A percentile compares a stretch with the other conserved stretches of the same genome.
Evolutionary conservation across 306 rosid genomes (phyloP).

Genomic region (Chamaecrista fasciculata): DNA sequence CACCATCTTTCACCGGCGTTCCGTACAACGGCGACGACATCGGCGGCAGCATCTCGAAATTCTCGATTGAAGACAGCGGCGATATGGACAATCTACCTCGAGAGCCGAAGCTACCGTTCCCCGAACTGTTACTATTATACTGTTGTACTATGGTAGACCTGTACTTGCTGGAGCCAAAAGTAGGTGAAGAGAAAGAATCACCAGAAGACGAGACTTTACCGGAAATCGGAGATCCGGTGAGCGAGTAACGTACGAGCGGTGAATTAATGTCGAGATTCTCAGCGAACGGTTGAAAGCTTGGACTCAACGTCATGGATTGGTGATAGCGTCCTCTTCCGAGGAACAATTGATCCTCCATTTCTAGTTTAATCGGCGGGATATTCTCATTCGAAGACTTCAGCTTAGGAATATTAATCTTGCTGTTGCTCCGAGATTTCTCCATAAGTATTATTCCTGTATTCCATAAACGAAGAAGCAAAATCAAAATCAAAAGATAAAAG

Average conservation of each 20-base stretch:
- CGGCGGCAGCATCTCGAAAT: constrained; percentile 41
- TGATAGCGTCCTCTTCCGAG: constrained; percentile 37
- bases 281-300: constrained; percentile 36
- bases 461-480: constrained; percentile 20
- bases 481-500: neutral
- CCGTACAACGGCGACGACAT: constrained; percentile 43
- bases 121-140: constrained; percentile 25
- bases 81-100: constrained; percentile 41
- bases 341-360: constrained; percentile 28
- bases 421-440: constrained; percentile 30
- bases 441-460: constrained; percentile 34
- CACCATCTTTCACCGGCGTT: constrained; percentile 55
- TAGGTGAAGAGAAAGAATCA: constrained; percentile 36
- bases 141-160: constrained; percentile 21
- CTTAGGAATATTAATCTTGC: constrained; percentile 31
- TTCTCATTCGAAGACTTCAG: constrained; percentile 33
- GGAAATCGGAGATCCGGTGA: constrained; percentile 43
- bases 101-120: constrained; percentile 40
- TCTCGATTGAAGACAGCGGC: constrained; percentile 58
- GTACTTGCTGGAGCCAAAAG: constrained; percentile 31
- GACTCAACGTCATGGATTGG: constrained; percentile 33
- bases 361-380: constrained; percentile 36
- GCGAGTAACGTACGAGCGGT: constrained; percentile 45
- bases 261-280: constrained; percentile 50
- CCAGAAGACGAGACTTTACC: constrained; percentile 22